phyloP scores from a whole-genome alignment of 306 rosid species.

The Ormosia semicastrata region DNA sequence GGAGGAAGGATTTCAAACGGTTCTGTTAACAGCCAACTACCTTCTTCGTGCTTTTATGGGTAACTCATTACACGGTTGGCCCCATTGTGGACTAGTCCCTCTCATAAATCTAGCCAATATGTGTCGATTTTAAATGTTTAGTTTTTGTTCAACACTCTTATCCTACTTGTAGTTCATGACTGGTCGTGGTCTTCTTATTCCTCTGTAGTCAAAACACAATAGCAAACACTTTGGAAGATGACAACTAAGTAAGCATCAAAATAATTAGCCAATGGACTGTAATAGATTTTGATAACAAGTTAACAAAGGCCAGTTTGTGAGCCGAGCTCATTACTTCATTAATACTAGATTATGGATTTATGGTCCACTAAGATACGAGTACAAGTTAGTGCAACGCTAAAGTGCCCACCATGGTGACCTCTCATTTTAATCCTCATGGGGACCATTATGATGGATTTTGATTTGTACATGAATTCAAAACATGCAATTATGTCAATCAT shows the following conservation, averaged over 20 bases:
- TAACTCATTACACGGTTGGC: slow-evolving; percentile 33
- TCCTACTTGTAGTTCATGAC: slow-evolving; percentile 11
- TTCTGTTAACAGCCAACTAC: slow-evolving; percentile 35
- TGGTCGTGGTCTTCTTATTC: slow-evolving; percentile 10
- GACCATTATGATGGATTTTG: slow-evolving; percentile 22
- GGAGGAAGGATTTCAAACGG: slow-evolving; percentile 22
- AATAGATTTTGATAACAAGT: neutral
- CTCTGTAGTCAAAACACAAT: slow-evolving; percentile 19
- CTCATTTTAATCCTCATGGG: slow-evolving; percentile 13
- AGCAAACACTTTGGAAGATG: slow-evolving; percentile 23
- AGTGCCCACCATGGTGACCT: slow-evolving; percentile 36
- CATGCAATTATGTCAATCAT: slow-evolving; percentile 32
- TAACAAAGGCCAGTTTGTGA: neutral
- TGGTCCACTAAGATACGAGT: neutral
- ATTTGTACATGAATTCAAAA: slow-evolving; percentile 41
- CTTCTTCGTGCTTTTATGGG: slow-evolving; percentile 34
- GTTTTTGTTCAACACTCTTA: neutral
- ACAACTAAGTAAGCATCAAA: slow-evolving; percentile 29
- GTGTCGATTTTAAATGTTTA: slow-evolving; percentile 21
- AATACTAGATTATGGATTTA: neutral
- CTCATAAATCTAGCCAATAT: slow-evolving; percentile 15
- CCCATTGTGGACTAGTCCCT: slow-evolving; percentile 32
- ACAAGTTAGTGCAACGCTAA: neutral
- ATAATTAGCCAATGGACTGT: neutral
- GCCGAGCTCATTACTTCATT: slow-evolving; percentile 5